Evolutionary conservation across 805 yeast genomes (phyloP), one percentile per base, ranked within the genome.

Genomic region (Jamesozyma spencerorum): DNA sequence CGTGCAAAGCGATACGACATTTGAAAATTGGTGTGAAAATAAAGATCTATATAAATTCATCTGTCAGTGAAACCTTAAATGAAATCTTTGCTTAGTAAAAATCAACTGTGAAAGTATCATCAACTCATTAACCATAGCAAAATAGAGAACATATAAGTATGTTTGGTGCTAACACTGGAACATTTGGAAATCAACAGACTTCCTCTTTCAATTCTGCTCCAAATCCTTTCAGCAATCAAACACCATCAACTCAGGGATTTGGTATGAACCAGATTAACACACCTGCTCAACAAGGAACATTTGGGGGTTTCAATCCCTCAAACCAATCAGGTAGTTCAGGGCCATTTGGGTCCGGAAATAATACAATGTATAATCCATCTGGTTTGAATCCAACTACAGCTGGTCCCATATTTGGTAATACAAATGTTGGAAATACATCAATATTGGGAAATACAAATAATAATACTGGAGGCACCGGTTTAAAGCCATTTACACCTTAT

Each of bases 401-500:
- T 17, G 31, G 42, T 28, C 37, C 47, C 10, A 47, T 54, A 45
- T 44, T 60, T 27, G 49, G 48, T 38, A 47, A 42, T 51, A 50
- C 45, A 41, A 47, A 42, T 42, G 44, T 46, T 35, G 29, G 36
- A 13, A 30, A 48, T 31, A 51, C 48, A 14, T 28, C 43, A 10
- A 18, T 31, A 20, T 31, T 39, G 28, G 44, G 45, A 14, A 36
- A 40, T 20, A 40, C n/a, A 46, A 38, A 47, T 40, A 37, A 30
- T 27, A 46, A 64, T 42, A 67, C 73, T 63, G 72, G 77, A 47
- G 95, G 95, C 27, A 81, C 95, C 4, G 74, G 80, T 0, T 63
- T 70, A 7, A 77, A 72, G 50, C 90, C 95, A 1, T 88, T 79
- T 57, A 69, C 76, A 38, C 72, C 87, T 7, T 70, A 62, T 48